These are phyloP conservation scores for Testicularia cyperi DNA, from an alignment of 1,284 basidiomycete genomes.

Conservation along the genomic window DNA sequence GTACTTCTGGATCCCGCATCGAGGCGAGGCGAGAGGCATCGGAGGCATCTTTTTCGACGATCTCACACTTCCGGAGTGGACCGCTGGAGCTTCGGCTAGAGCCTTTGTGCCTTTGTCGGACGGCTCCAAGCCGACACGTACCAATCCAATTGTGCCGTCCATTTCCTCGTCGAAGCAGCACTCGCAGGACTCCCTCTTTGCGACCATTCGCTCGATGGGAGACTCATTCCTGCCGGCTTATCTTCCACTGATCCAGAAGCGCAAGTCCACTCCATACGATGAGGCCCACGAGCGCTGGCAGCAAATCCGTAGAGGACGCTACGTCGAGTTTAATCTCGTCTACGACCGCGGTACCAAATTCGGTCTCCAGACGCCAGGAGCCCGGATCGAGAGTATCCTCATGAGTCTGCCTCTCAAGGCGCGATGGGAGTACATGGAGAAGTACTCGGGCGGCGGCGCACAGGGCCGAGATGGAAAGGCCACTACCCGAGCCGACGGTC, in stretches of 20 bases:
- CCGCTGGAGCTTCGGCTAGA: conserved; percentile 1
- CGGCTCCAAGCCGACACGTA: conserved; percentile 22
- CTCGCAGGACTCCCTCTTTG: conserved; percentile 50
- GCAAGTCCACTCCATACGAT: conserved; percentile 40
- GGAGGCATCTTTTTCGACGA: conserved; percentile 94
- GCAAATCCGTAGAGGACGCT: conserved; percentile 51
- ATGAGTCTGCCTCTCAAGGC: conserved; percentile 58
- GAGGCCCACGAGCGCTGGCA: conserved; percentile 51
- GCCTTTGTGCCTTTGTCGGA: conserved; percentile 47
- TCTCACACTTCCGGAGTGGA: conserved; percentile 46
- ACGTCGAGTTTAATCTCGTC: conserved; percentile 59
- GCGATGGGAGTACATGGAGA: conserved; percentile 58
- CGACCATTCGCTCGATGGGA: conserved; percentile 49
- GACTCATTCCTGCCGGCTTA: conserved; percentile 58
- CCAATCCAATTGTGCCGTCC: conserved; percentile 13
- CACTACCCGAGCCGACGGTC: conserved; percentile 7
- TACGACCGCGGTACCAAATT: conserved; percentile 60
- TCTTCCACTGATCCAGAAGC: conserved; percentile 49
- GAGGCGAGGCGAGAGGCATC: conserved; percentile 83
- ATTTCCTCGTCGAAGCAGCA: conserved; percentile 40
- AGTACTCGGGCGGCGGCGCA: conserved; percentile 42
- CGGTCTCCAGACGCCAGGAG: conserved; percentile 58
- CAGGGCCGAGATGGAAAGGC: conserved; percentile 37
- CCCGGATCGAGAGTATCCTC: conserved; percentile 58
- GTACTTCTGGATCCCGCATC: conserved; percentile 93